Percentiles rank a stretch among this genome's conserved stretches.
Conservation (phyloP, 2,329 filamentous ascomycete species). For the Plenodomus lindquistii region DNA sequence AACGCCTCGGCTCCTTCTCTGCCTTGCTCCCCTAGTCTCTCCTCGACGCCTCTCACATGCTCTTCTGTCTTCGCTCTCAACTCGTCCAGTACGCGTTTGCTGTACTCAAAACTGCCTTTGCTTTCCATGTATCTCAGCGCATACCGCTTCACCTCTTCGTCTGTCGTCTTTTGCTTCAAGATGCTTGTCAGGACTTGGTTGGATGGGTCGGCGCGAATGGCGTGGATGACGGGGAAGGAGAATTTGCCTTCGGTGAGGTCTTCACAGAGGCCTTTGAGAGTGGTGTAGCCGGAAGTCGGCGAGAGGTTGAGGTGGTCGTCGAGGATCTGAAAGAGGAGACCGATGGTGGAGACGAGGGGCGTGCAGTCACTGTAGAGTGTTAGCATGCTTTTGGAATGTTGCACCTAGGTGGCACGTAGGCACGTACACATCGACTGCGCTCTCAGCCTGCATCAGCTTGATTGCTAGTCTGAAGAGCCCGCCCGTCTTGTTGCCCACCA, state of each 20-base stretch:
- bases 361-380: slow-evolving; percentile 66
- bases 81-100: slow-evolving; percentile 61
- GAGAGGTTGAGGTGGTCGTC: slow-evolving; percentile 91
- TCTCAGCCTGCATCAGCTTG: slow-evolving; percentile 85
- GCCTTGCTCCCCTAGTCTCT: slow-evolving; percentile 42
- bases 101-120: slow-evolving; percentile 89
- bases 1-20: slow-evolving; percentile 46
- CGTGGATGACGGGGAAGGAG: slow-evolving; percentile 92
- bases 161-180: slow-evolving; percentile 82
- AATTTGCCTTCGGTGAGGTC: slow-evolving; percentile 98
- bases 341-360: slow-evolving; percentile 81
- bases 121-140: slow-evolving; percentile 89
- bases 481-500: slow-evolving; percentile 90
- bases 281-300: slow-evolving; percentile 63
- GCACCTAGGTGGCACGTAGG: slow-evolving; percentile 2
- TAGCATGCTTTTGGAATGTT: neutral
- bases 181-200: slow-evolving; percentile 89
- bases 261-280: slow-evolving; percentile 93
- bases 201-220: slow-evolving; percentile 74
- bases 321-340: slow-evolving; percentile 86
- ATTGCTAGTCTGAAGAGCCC: slow-evolving; percentile 83
- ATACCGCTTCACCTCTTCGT: slow-evolving; percentile 88
- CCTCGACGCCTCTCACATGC: slow-evolving; percentile 48
- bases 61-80: slow-evolving; percentile 49
- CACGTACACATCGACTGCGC: slow-evolving; percentile 49